These are phyloP conservation scores for Fraxinus platypoda DNA, from an alignment of 305 asterid species.

Conservation along the genomic window DNA sequence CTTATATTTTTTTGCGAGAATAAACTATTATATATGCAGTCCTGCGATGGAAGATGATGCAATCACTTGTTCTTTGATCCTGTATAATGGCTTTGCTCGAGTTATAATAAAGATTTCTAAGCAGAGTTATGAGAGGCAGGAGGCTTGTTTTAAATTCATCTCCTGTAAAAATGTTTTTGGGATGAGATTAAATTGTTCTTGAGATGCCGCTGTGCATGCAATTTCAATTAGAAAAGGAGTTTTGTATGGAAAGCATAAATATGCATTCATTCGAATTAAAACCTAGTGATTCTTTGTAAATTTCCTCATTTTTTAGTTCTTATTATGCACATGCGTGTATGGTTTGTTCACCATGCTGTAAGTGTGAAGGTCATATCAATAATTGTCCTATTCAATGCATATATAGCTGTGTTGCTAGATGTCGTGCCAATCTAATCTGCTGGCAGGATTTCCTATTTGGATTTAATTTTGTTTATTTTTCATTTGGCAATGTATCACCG, in stretches of 20 bases:
- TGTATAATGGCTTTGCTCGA: neutral
- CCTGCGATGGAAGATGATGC: neutral
- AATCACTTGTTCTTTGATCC: neutral
- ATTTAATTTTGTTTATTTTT: neutral
- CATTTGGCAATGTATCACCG: neutral
- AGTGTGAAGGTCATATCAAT: neutral
- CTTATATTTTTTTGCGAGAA: neutral
- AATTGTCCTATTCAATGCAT: neutral
- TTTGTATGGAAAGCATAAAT: neutral
- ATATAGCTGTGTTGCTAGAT: neutral
- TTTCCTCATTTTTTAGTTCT: neutral
- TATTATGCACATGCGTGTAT: neutral
- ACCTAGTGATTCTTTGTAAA: neutral
- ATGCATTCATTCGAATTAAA: neutral
- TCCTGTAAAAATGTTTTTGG: neutral
- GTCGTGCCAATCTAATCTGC: neutral
- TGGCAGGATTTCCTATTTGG: neutral
- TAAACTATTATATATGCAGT: neutral
- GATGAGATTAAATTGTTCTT: neutral
- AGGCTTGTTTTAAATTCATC: neutral
- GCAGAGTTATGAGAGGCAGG: neutral
- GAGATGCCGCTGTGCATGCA: neutral
- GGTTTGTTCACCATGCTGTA: neutral
- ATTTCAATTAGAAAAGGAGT: neutral
- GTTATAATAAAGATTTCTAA: neutral